Evolutionary conservation across 2,329 filamentous ascomycete genomes (phyloP), one percentile per base, ranked within the genome.

Genomic region (Fusarium albosuccineum): DNA sequence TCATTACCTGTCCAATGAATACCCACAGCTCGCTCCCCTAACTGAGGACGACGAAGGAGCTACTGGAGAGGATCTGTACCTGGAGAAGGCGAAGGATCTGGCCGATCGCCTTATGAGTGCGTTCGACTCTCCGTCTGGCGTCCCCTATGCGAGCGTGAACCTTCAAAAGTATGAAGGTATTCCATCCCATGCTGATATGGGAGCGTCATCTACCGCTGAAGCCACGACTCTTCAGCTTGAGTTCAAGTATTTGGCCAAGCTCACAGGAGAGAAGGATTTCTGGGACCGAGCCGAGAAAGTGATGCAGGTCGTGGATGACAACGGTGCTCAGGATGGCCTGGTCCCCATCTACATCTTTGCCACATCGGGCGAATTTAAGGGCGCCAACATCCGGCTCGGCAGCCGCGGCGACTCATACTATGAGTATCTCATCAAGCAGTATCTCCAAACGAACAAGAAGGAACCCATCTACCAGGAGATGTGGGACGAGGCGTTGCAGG

Each of bases 401-500:
- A 97, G 93, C 77, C 89, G 96, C 64, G 96, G 96, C 45, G 96
- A 99, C 82, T 97, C 94, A 48, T 99, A 98, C 81, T 99, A 99
- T 80, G 93, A 99, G 81, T 99, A 99, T 78, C 88, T 99, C 51
- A 97, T 98, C 83, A 99, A 99, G 82, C 96, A 99, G 78, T 98
- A 97, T 76, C 85, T 97, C 17, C 96, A 99, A 79, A 99, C 96
- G 11, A 92, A 92, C 58, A 89, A 92, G 76, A 85, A 94, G 74
- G 95, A 99, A 77, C 85, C 89, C 0, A 81, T 98, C 14, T 99
- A 99, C 79, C 85, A 90, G 68, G 92, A 96, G 13, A 92, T 99
- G 89, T 99, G 97, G 94, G 86, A 95, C 39, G 92, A 99, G 76
- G 86, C 93, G 13, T 83, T 99, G 45, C 83, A 83, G 14, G 96